Conservation (phyloP, 192 early-diverging fungal species). For the Backusella tuberculispora region DNA sequence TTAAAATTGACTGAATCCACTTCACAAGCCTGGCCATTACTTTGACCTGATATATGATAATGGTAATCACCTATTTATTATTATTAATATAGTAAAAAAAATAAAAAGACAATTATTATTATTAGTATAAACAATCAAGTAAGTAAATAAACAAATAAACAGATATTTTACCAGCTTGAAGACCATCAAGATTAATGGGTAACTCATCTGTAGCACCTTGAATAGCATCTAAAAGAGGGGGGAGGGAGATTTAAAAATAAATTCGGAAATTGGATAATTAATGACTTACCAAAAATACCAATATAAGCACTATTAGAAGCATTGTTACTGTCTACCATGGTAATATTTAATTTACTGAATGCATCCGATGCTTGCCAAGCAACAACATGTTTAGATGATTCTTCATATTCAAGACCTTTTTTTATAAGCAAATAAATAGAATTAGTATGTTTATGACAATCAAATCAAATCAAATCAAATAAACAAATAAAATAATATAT, state of each 20-base stretch:
- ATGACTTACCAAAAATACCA: slow-evolving; percentile 22
- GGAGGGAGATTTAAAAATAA: background rate
- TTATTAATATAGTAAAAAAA: background rate
- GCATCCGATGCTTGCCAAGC: background rate
- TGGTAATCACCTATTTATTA: slow-evolving; percentile 17
- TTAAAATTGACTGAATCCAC: slow-evolving; percentile 24
- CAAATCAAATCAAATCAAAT: slow-evolving; percentile 3
- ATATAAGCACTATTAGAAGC: background rate
- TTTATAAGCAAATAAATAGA: background rate
- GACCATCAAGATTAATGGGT: background rate
- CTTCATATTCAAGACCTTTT: slow-evolving; percentile 11
- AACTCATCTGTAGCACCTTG: background rate
- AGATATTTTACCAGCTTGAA: slow-evolving; percentile 1
- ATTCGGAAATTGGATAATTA: slow-evolving; percentile 10
- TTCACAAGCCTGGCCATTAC: background rate
- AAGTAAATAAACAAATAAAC: too few relatives aligned
- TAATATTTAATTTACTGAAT: slow-evolving; percentile 16
- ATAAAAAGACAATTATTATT: too few relatives aligned
- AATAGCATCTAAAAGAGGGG: background rate
- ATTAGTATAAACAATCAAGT: background rate
- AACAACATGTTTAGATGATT: background rate
- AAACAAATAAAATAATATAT: slow-evolving; percentile 4
- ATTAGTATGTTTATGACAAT: background rate
- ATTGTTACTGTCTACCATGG: slow-evolving; percentile 19
- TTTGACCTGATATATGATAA: slow-evolving; percentile 16